Evolutionary conservation across 306 rosid genomes (phyloP).

Genomic region (Potentilla sterilis): DNA sequence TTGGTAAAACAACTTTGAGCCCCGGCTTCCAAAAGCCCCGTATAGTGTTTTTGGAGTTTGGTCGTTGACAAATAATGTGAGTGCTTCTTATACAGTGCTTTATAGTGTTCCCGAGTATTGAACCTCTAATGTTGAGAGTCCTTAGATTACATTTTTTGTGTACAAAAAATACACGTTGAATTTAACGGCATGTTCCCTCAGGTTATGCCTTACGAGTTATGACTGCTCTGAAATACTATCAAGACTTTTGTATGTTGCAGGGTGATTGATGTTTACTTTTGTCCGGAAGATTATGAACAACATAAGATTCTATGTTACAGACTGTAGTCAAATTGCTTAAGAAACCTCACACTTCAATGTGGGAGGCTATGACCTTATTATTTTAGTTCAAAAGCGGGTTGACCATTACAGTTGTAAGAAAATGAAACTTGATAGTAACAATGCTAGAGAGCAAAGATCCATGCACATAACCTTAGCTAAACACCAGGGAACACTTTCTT

Average conservation of each 20-base stretch:
- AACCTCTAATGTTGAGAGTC: no score
- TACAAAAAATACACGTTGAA: no score
- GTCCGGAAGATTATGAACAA: neutral
- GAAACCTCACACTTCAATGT: neutral
- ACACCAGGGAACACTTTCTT: neutral
- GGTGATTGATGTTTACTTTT: neutral
- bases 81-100: no score
- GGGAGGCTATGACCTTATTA: neutral
- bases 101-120: no score
- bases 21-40: no score
- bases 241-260: neutral
- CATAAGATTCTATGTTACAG: neutral
- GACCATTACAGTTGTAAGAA: neutral
- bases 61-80: no score
- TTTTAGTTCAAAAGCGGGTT: neutral
- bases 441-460: constrained; percentile 5
- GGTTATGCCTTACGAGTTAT: no score
- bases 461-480: neutral
- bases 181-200: no score
- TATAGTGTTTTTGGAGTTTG: no score
- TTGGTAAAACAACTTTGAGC: no score
- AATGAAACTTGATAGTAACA: neutral
- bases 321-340: neutral
- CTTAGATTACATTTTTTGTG: neutral
- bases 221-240: no score